Evolutionary conservation across 805 yeast species (phyloP).

Genomic region (Ogataea dorogensis): DNA sequence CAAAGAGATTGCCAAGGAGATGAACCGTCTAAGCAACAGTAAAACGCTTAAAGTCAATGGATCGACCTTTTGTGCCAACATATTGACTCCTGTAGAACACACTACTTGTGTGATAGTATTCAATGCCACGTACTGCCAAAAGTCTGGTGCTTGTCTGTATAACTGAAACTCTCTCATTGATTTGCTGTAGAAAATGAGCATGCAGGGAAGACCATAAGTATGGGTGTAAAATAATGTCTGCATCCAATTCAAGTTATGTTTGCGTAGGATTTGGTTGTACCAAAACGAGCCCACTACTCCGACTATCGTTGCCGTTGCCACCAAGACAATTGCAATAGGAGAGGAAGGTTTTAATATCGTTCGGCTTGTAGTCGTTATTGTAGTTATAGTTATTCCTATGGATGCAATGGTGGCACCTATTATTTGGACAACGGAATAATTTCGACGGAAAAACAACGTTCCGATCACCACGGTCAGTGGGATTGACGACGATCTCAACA

Average conservation of each 20-base stretch:
- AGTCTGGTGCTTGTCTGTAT: neutral
- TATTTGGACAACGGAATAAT: slow-evolving; percentile 46
- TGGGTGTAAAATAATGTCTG: slow-evolving; percentile 65
- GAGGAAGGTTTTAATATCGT: neutral
- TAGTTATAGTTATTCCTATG: slow-evolving; percentile 50
- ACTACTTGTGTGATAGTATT: slow-evolving; percentile 56
- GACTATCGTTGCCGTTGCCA: slow-evolving; percentile 48
- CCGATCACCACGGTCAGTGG: slow-evolving; percentile 62
- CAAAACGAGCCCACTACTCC: slow-evolving; percentile 58
- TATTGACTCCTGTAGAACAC: slow-evolving; percentile 69
- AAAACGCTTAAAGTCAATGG: slow-evolving; percentile 65
- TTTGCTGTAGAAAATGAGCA: slow-evolving; percentile 37
- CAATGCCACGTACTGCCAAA: slow-evolving; percentile 31
- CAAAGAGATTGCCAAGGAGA: slow-evolving; percentile 57
- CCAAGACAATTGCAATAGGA: slow-evolving; percentile 37
- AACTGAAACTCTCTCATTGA: slow-evolving; percentile 17
- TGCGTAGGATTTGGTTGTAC: slow-evolving; percentile 48
- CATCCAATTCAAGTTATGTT: slow-evolving; percentile 56
- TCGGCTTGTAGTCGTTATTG: slow-evolving; percentile 20
- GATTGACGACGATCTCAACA: slow-evolving; percentile 63
- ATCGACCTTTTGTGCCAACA: slow-evolving; percentile 53
- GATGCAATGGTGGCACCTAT: slow-evolving; percentile 51
- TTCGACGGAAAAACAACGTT: slow-evolving; percentile 41
- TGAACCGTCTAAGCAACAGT: slow-evolving; percentile 58
- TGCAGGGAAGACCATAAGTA: slow-evolving; percentile 52